Evolutionary conservation across 1,284 basidiomycete species (phyloP).

Genomic region (Singerocomus inundabilis): DNA sequence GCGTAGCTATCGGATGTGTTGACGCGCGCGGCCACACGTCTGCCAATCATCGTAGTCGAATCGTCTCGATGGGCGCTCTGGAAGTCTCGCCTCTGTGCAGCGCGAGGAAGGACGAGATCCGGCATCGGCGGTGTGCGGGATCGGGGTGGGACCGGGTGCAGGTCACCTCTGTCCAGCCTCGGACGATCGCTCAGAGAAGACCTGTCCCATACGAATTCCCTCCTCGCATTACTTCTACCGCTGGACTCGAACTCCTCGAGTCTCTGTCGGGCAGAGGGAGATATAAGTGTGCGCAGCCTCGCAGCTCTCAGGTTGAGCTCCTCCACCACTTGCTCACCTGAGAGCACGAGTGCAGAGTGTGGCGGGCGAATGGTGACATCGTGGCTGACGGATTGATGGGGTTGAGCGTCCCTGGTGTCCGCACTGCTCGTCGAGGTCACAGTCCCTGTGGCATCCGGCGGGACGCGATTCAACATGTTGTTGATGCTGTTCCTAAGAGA

Average conservation of each 20-base stretch:
- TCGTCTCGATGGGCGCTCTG: constrained; percentile 35
- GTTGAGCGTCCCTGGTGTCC: constrained; percentile 6
- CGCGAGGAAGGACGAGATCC: constrained; percentile 23
- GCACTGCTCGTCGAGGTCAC: constrained; percentile 1
- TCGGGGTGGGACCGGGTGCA: constrained; percentile 10
- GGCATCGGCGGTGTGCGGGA: constrained; percentile 34
- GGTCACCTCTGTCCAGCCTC: constrained; percentile 14
- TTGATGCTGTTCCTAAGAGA: constrained; percentile 47
- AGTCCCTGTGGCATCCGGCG: constrained; percentile 18
- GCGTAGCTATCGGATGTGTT: constrained; percentile 25
- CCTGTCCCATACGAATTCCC: constrained; percentile 25
- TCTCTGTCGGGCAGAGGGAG: constrained; percentile 31
- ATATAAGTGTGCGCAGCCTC: constrained; percentile 30
- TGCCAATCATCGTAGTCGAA: constrained; percentile 45
- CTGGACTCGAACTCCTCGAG: constrained; percentile 33
- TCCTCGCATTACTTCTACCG: constrained; percentile 9
- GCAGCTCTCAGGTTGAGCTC: constrained; percentile 29
- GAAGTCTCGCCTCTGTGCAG: constrained; percentile 19
- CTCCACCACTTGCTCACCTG: constrained; percentile 26
- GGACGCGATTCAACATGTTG: constrained; percentile 38
- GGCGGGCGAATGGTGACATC: constrained; percentile 33
- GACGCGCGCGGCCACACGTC: constrained; percentile 50
- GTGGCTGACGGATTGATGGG: constrained; percentile 14
- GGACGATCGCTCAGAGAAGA: constrained; percentile 18
- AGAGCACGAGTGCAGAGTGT: constrained; percentile 36